Percentiles rank a stretch among this genome's conserved stretches.
Evolutionary conservation across 768 basidiomycete genomes (phyloP).

Genomic region (Amyloporia xantha): DNA sequence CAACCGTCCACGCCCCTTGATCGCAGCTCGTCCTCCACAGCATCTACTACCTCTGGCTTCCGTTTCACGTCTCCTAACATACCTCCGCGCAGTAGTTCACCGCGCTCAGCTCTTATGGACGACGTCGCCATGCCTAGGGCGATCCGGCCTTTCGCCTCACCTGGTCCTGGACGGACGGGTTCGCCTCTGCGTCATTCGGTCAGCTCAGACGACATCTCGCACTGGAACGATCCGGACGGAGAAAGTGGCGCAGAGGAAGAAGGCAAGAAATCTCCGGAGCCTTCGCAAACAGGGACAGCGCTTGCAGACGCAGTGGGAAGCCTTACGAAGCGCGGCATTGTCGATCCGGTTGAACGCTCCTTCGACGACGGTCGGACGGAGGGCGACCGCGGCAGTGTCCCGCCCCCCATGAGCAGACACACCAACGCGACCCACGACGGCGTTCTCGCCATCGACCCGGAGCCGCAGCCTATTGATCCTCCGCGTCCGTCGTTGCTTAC

Average conservation of each 20-base stretch:
- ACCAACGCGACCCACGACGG: conserved; percentile 26
- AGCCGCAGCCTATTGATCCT: conserved; percentile 26
- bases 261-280: background rate
- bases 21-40: background rate
- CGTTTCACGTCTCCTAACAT: background rate
- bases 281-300: background rate
- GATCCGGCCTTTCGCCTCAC: background rate
- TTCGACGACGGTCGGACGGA: background rate
- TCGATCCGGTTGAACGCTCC: background rate
- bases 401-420: conserved; percentile 12
- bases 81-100: background rate
- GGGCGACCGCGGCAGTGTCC: background rate
- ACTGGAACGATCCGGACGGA: background rate
- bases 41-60: background rate
- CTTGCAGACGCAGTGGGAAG: background rate
- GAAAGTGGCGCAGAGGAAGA: background rate
- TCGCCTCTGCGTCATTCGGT: background rate
- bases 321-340: background rate
- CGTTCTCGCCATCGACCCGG: conserved; percentile 27
- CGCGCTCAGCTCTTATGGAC: background rate
- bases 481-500: conserved; percentile 22
- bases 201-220: background rate
- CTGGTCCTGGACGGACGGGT: background rate
- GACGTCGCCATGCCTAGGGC: background rate
- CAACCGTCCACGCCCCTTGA: conserved; percentile 1